A percentile compares a stretch with the other conserved stretches of the same genome.
phyloP scores from a whole-genome alignment of 768 basidiomycete species.

The Mrakia blollopis region DNA sequence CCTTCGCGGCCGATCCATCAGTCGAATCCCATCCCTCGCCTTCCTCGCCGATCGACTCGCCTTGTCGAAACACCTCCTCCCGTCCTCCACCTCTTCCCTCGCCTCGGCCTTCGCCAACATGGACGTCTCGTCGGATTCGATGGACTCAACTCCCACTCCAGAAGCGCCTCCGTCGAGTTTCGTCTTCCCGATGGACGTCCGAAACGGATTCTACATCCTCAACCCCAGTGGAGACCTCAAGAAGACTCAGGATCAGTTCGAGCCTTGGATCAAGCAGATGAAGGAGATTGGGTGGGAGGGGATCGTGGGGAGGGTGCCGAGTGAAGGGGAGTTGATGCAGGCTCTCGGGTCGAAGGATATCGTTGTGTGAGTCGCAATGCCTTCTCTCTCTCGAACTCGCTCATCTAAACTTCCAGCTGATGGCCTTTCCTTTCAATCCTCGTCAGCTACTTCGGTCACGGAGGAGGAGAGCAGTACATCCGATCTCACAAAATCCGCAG shows the following conservation, averaged over 20 bases:
- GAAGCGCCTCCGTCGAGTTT: not conserved
- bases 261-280: slow-evolving; percentile 71
- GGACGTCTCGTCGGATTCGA: not conserved
- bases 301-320: slow-evolving; percentile 65
- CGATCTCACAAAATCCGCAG: slow-evolving; percentile 79
- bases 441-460: slow-evolving; percentile 95
- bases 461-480: slow-evolving; percentile 89
- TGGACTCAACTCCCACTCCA: too few relatives aligned
- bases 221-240: slow-evolving; percentile 89
- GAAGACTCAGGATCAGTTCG: slow-evolving; percentile 76
- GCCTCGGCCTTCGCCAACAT: not conserved
- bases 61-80: slow-evolving; percentile 53
- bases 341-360: slow-evolving; percentile 72
- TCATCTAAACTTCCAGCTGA: not conserved
- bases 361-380: slow-evolving; percentile 65
- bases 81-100: not conserved
- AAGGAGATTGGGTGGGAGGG: slow-evolving; percentile 74
- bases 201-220: slow-evolving; percentile 61
- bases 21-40: slow-evolving; percentile 82
- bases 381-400: not conserved
- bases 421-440: slow-evolving; percentile 6
- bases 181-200: slow-evolving; percentile 6
- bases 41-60: slow-evolving; percentile 80
- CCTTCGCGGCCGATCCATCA: slow-evolving; percentile 75
- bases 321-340: slow-evolving; percentile 73